Conservation (phyloP, 2,329 filamentous ascomycete species). For the Aspergillus nomiae region DNA sequence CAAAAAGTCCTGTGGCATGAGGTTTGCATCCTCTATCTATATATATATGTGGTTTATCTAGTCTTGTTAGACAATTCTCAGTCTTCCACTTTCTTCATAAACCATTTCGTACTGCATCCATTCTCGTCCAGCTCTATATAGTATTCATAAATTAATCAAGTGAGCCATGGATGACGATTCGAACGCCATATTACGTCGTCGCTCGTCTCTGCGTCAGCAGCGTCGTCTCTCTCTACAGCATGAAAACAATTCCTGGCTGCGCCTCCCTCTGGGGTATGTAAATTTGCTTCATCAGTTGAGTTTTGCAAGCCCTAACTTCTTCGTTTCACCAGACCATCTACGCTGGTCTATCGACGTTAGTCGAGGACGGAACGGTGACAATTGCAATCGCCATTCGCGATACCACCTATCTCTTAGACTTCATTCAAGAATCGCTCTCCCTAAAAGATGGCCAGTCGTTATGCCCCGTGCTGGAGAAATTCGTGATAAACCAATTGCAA, state of each 20-base stretch:
- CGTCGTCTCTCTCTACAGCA: conserved; percentile 35
- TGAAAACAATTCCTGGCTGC: conserved; percentile 36
- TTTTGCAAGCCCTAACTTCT: background rate
- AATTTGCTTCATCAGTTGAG: background rate
- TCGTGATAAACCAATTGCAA: conserved; percentile 59
- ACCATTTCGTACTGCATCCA: background rate
- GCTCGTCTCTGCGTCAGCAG: conserved; percentile 35
- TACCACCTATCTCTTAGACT: conserved; percentile 73
- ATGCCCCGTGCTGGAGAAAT: conserved; percentile 57
- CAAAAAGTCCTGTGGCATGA: too few species aligned
- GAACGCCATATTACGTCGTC: conserved; percentile 30
- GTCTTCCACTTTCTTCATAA: background rate
- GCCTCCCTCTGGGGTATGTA: conserved; percentile 41
- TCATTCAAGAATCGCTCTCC: conserved; percentile 62
- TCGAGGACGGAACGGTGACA: conserved; percentile 51
- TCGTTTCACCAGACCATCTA: conserved; percentile 40
- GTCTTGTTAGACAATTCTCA: background rate
- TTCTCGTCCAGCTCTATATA: background rate
- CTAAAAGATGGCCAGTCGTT: conserved; percentile 43
- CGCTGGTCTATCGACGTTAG: conserved; percentile 41
- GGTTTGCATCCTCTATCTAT: background rate
- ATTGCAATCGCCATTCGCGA: conserved; percentile 73
- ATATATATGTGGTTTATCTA: background rate
- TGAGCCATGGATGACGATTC: conserved; percentile 6
- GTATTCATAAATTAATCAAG: background rate